Evolutionary conservation across 306 rosid species (phyloP), one percentile per base, ranked within the genome.

Genomic region (Prosopis cineraria): DNA sequence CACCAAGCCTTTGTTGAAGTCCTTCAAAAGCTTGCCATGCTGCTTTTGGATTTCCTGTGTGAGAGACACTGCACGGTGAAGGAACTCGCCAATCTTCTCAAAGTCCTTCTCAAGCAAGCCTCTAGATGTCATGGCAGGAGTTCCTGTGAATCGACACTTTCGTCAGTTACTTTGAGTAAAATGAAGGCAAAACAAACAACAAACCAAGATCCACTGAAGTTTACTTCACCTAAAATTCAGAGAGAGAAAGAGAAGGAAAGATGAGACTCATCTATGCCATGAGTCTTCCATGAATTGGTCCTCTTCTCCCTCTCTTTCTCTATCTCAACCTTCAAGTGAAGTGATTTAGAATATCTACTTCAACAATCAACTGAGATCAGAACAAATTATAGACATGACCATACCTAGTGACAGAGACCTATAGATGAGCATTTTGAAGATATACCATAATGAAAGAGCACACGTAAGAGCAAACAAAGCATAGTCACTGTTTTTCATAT

Each of bases 101-200:
- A 95, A 92, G 88, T 95, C 98, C 88, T 95, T 95, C 84, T 90
- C 97, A 64, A 90, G 80, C 87, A 95, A 89, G 7, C 98, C 98
- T 83, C 98, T 88, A 3, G 97, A 95, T 8, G 98, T 95, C 98
- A 95, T 95, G 76, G 98, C 98, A 3, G 97, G 98, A 39, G 98
- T 29, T 88, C 98, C 97, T 92, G 85, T 65, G 59, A 66, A 52
- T 65, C 69, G 5, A 64, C 48, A 47, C 77, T 62, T 79, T 41
- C 1, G 34, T 83, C 65, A 76, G 59, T 4, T 16, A 72, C n/a
- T 74, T 74, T 53, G 43, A 36, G 63, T 17, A 67, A 45, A 60
- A 72, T 58, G 58, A 3, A 10, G 19, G 25, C 48, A n/a, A n/a
- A 52, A 52, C 29, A 52, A 48, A 52, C 59, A 7, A 20, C 59